Evolutionary conservation across 805 yeast genomes (phyloP).

Genomic region (Huiozyma sinensis): DNA sequence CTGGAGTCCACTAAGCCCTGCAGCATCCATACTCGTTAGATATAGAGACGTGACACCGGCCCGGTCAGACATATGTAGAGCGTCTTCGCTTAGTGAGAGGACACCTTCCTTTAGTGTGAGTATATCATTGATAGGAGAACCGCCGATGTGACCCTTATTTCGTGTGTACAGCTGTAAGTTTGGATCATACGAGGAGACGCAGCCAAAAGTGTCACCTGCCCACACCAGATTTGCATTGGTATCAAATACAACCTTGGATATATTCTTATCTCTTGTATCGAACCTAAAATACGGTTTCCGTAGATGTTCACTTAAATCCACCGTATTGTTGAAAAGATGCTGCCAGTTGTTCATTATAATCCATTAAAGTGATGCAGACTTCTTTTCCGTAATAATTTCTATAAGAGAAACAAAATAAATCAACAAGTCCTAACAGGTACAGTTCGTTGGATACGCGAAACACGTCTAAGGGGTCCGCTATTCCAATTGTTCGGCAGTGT

Average conservation of each 20-base stretch:
- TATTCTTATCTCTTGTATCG: slow-evolving; percentile 25
- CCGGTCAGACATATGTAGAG: slow-evolving; percentile 43
- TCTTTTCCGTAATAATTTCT: too few species aligned
- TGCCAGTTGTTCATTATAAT: slow-evolving; percentile 28
- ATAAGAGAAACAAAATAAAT: too few species aligned
- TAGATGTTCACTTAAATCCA: slow-evolving; percentile 23
- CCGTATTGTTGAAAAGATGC: slow-evolving; percentile 22
- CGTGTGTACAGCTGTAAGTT: slow-evolving; percentile 47
- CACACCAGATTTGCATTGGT: slow-evolving; percentile 66
- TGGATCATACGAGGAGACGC: slow-evolving; percentile 35
- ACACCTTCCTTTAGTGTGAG: slow-evolving; percentile 49
- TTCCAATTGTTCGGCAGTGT: too few species aligned
- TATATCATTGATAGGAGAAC: slow-evolving; percentile 39
- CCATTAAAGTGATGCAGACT: too few species aligned
- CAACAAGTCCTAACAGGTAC: too few species aligned
- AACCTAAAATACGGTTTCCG: slow-evolving; percentile 24
- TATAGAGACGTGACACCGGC: slow-evolving; percentile 41
- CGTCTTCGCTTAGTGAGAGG: slow-evolving; percentile 41
- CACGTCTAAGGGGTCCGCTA: too few species aligned
- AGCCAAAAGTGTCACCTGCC: slow-evolving; percentile 64
- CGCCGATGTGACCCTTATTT: slow-evolving; percentile 39
- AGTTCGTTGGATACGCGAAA: too few species aligned
- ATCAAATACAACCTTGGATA: slow-evolving; percentile 45
- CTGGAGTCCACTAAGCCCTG: slow-evolving; percentile 28
- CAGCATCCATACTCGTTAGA: slow-evolving; percentile 21